A percentile compares a stretch with the other conserved stretches of the same genome.
These are phyloP conservation scores for Bryoglossum gracile DNA, from an alignment of 495 filamentous ascomycete genomes.

Conservation along the genomic window DNA sequence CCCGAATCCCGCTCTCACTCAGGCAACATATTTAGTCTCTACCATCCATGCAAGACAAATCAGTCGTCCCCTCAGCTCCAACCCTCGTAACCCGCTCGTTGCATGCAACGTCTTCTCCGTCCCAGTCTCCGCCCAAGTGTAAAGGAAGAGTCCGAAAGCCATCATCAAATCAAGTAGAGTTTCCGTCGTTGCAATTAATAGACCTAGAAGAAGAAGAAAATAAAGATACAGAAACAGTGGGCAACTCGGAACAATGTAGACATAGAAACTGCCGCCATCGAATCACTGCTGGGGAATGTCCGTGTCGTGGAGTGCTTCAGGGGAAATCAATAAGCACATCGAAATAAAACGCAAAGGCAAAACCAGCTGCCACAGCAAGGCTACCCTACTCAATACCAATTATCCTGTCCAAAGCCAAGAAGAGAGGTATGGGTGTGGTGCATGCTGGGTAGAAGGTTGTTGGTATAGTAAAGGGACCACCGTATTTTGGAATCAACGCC, in stretches of 20 bases:
- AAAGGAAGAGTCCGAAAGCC: not conserved
- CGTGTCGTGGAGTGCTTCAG: not conserved
- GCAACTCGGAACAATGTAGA: not conserved
- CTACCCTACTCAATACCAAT: slow-evolving; percentile 2
- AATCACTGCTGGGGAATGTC: not conserved
- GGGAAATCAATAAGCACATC: slow-evolving; percentile 20
- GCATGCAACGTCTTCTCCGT: not conserved
- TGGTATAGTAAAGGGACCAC: slow-evolving; percentile 26
- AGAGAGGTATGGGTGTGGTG: slow-evolving; percentile 5
- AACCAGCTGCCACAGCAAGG: slow-evolving; percentile 8
- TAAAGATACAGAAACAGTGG: not conserved
- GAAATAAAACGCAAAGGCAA: slow-evolving; percentile 18
- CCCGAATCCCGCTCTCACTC: too few relatives aligned
- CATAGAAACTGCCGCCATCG: not conserved
- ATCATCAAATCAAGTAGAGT: not conserved
- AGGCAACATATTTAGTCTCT: too few relatives aligned
- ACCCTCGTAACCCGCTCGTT: too few relatives aligned
- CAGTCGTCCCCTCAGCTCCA: too few relatives aligned
- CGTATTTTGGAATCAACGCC: slow-evolving; percentile 24
- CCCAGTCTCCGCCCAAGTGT: not conserved
- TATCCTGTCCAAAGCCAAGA: slow-evolving; percentile 11
- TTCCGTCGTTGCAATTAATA: slow-evolving; percentile 15
- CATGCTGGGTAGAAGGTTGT: slow-evolving; percentile 9
- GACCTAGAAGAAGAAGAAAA: slow-evolving; percentile 2
- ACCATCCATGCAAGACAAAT: too few relatives aligned